Evolutionary conservation across 352 stramenopile species (phyloP), one percentile per base, ranked within the genome.

Genomic region (Pythium biforme): DNA sequence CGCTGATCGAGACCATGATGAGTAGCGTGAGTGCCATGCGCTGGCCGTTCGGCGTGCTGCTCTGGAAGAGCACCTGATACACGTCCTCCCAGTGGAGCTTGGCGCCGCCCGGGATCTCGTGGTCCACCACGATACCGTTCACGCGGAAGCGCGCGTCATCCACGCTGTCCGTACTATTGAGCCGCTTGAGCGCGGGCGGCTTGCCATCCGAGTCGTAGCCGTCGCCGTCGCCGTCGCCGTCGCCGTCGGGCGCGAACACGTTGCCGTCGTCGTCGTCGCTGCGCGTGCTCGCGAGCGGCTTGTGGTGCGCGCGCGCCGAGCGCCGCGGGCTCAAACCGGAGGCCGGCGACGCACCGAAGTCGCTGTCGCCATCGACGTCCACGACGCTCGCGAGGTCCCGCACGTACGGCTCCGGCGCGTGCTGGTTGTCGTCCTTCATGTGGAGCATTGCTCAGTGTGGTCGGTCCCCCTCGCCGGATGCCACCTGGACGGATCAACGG

Each of bases 31-130:
- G 76, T 22, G 83, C 83, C 29, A 90, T 74, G 54, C 62, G 65
- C 64, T 92, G 83, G 14, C 83, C 83, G 45, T 78, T 77, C 0
- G 83, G 83, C 7, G 81, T 92, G 50, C 75, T 88, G 59, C 75
- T 90, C 62, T 87, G 65, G 65, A 89, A 92, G 46, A 92, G 66
- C 11, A 90, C 68, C 64, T 90, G 73, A 64, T 92, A 92, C 55
- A 87, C 74, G 22, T 77, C 67, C 56, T 87, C 77, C 83, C 83
- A 92, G 47, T 82, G 74, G 12, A 72, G 51, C 50, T 86, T 86
- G 12, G 77, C 73, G 37, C 72, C 83, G n/a, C 83, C 81, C 37
- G 74, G 78, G 39, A 92, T 77, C 56, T 92, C 83, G 26, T 74
- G 71, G 61, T 90, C 83, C 12, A 92, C 77, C 2, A 88, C 72